Percentiles rank a stretch among this genome's conserved stretches.
Evolutionary conservation across 306 rosid genomes (phyloP).

Genomic region (Quercus mongolica): DNA sequence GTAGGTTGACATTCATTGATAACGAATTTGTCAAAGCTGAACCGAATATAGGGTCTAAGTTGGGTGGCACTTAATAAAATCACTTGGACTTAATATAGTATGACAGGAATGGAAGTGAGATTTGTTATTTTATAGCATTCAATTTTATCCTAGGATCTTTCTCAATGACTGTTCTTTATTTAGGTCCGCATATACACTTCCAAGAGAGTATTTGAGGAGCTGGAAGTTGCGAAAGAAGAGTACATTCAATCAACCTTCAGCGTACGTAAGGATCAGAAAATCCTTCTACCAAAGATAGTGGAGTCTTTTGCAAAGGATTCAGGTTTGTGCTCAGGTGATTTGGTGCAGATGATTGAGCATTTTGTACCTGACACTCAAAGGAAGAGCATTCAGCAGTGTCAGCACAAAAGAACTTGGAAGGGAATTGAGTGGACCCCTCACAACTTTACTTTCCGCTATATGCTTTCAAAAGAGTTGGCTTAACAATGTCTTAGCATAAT

Average conservation of each 20-base stretch:
- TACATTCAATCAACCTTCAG: constrained; percentile 66
- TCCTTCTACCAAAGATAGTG: constrained; percentile 75
- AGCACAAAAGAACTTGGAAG: constrained; percentile 54
- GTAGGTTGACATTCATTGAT: neutral
- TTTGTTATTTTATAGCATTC: neutral
- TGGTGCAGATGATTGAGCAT: constrained; percentile 54
- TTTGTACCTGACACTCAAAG: constrained; percentile 43
- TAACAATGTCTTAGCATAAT: constrained; percentile 38
- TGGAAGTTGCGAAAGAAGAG: constrained; percentile 85
- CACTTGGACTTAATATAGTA: no score
- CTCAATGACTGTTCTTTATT: constrained; percentile 8
- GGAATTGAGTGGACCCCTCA: constrained; percentile 70
- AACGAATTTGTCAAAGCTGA: no score
- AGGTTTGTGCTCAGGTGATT: constrained; percentile 49
- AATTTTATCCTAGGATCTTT: neutral
- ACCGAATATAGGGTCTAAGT: no score
- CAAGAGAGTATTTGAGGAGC: constrained; percentile 76
- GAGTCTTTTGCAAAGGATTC: constrained; percentile 75
- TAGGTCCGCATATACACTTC: constrained; percentile 85
- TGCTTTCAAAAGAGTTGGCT: constrained; percentile 68
- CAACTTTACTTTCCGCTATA: constrained; percentile 72
- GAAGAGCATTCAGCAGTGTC: constrained; percentile 43
- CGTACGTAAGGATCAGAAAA: constrained; percentile 60
- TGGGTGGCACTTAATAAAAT: no score
- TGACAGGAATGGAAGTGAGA: neutral